Conservation (phyloP, 805 yeast species). For the Metschnikowia dekortorum region DNA sequence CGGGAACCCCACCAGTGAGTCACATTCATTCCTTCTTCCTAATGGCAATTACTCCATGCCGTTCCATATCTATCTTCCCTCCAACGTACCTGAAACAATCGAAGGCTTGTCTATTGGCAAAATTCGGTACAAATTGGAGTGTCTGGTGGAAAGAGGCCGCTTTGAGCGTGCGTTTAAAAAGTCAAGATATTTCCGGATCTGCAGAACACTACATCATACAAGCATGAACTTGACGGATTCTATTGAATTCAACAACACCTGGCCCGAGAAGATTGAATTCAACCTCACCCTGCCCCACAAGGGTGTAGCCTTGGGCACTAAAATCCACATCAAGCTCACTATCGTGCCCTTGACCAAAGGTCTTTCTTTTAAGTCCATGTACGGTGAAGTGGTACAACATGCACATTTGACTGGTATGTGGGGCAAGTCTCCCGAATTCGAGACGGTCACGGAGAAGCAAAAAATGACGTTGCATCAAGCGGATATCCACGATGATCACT, state of each 20-base stretch:
- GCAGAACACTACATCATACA: slow-evolving; percentile 40
- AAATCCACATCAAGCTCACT: slow-evolving; percentile 37
- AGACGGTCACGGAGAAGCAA: slow-evolving; percentile 27
- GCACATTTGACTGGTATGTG: slow-evolving; percentile 28
- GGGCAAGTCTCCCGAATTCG: slow-evolving; percentile 40
- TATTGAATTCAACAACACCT: slow-evolving; percentile 44
- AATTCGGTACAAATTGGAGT: slow-evolving; percentile 39
- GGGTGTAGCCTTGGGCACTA: slow-evolving; percentile 46
- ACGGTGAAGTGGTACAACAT: slow-evolving; percentile 35
- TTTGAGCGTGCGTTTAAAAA: slow-evolving; percentile 35
- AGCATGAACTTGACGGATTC: slow-evolving; percentile 38
- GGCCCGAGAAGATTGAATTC: slow-evolving; percentile 53
- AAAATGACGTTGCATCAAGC: slow-evolving; percentile 19
- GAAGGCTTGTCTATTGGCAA: slow-evolving; percentile 45
- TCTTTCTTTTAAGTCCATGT: slow-evolving; percentile 31
- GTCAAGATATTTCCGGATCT: slow-evolving; percentile 39
- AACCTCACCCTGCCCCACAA: slow-evolving; percentile 40
- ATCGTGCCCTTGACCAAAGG: slow-evolving; percentile 48
- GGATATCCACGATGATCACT: slow-evolving; percentile 30
- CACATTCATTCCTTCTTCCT: slow-evolving; percentile 40
- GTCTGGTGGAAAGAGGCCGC: slow-evolving; percentile 40
- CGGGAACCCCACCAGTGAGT: slow-evolving; percentile 5
- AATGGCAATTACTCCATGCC: slow-evolving; percentile 52
- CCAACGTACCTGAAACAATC: slow-evolving; percentile 45
- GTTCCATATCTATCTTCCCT: slow-evolving; percentile 41